Base-by-base conservation (phyloP, 768 basidiomycete species). In the Lactarius indigo region DNA sequence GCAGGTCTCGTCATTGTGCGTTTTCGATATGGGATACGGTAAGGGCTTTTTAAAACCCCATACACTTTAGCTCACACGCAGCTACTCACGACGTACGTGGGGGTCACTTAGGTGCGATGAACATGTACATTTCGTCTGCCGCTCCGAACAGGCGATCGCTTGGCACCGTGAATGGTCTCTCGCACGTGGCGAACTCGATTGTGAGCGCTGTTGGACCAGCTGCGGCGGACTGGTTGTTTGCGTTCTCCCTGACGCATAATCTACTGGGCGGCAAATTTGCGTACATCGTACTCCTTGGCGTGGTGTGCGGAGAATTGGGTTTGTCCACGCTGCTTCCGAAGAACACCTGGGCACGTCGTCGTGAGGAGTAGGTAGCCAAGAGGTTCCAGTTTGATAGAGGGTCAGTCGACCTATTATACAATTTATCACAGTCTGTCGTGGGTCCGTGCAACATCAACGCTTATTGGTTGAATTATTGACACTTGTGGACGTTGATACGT, bases 81-180 rank as follows among this genome's bases (percentile, higher is more conserved):
- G 26, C 15, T 31, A 7, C 28, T 55, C 1, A 31, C 9, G 30
- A 55, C 30, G 35, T 20, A 33, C 5, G 57, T 10, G 84, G 13
- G n/a, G 54, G 54, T 56, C 6, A 7, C 41, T 15, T 62, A 89
- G 89, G 87, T 31, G 83, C 86, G 57, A 75, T 89, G 23, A 89
- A 88, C 74, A 88, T 90, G 60, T 88, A 85, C 68, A 85, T 91
- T 64, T 80, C 83, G 7, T 84, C 83, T 8, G 80, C 88, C 17
- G 78, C 89, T 0, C 88, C 89, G 2, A 87, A 87, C 62, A 80
- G 81, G 30, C 82, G 83, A 10, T 84, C 86, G 9, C 80, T 90
- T 9, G 89, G 89, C 12, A 83, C 87, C 2, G 87, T 85, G n/a
- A 89, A 89, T 69, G 89, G 89, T 65, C 35, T 77, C 15, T 70